Percentiles rank a stretch among this genome's conserved stretches.
These are phyloP conservation scores for Eragrostis nindensis DNA, from an alignment of 176 grass and related monocot species.

Conservation along the genomic window DNA sequence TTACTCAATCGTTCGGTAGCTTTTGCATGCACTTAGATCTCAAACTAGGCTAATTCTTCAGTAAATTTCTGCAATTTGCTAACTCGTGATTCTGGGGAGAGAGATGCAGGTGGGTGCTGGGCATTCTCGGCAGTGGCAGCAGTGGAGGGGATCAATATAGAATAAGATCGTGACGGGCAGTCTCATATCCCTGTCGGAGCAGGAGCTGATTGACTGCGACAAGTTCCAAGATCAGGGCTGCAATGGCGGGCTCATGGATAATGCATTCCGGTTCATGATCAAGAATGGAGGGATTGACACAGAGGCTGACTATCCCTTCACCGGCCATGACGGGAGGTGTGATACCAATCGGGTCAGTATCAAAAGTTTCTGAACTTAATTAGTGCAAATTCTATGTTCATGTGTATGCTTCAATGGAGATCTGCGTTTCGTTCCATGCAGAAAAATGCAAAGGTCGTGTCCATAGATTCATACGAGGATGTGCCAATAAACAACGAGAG, in stretches of 20 bases:
- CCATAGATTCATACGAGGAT: neutral
- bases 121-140: constrained; percentile 47
- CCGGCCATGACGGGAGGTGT: neutral
- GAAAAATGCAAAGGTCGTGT: neutral
- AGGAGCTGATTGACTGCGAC: constrained; percentile 65
- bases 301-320: constrained; percentile 2
- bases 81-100: neutral
- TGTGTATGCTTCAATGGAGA: neutral
- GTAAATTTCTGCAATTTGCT: neutral
- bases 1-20: neutral
- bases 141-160: constrained; percentile 64
- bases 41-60: too few species aligned
- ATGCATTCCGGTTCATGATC: constrained; percentile 14
- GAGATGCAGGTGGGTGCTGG: constrained; percentile 30
- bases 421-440: neutral
- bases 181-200: constrained; percentile 58
- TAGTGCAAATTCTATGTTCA: neutral
- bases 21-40: too few species aligned
- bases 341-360: neutral
- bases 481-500: constrained; percentile 32
- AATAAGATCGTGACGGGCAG: constrained; percentile 51
- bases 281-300: constrained; percentile 18
- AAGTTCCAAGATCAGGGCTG: neutral
- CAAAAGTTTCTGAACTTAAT: neutral
- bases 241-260: constrained; percentile 6